Percentiles rank a stretch among this genome's conserved stretches.
Conservation (phyloP, 495 filamentous ascomycete genomes). For the Neurospora intermedia region DNA sequence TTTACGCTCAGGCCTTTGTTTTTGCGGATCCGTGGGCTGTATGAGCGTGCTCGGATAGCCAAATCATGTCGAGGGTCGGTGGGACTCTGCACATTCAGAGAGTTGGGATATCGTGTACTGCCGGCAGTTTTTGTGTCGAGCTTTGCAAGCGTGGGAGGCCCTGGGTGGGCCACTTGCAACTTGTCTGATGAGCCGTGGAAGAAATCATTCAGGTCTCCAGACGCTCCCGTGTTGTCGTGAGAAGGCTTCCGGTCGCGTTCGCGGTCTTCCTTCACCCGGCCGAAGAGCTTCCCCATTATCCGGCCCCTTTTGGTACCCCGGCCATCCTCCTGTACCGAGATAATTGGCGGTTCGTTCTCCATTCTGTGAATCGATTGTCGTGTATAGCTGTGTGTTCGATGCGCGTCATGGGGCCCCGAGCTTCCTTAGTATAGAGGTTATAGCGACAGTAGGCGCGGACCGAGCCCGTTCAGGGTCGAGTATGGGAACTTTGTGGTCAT, state of each 20-base stretch:
- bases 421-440: background rate
- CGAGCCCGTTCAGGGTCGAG: background rate
- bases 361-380: constrained; percentile 22
- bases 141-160: constrained; percentile 30
- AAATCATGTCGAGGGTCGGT: constrained; percentile 19
- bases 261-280: constrained; percentile 5
- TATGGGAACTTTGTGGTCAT: background rate
- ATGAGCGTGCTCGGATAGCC: constrained; percentile 18
- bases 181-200: constrained; percentile 32
- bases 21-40: constrained; percentile 18
- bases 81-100: constrained; percentile 23
- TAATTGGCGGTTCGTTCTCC: constrained; percentile 31
- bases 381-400: constrained; percentile 6
- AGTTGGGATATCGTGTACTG: constrained; percentile 31
- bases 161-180: constrained; percentile 28
- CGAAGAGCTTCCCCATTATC: constrained; percentile 41
- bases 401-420: constrained; percentile 12
- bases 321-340: constrained; percentile 24
- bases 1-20: constrained; percentile 57
- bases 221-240: constrained; percentile 26
- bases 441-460: background rate
- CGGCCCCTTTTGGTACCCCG: constrained; percentile 30
- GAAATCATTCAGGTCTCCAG: constrained; percentile 33
- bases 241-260: constrained; percentile 31
- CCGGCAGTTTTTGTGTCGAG: constrained; percentile 34